Evolutionary conservation across 805 yeast species (phyloP), one percentile per base, ranked within the genome.

Genomic region (Zygoascus ofunaensis): DNA sequence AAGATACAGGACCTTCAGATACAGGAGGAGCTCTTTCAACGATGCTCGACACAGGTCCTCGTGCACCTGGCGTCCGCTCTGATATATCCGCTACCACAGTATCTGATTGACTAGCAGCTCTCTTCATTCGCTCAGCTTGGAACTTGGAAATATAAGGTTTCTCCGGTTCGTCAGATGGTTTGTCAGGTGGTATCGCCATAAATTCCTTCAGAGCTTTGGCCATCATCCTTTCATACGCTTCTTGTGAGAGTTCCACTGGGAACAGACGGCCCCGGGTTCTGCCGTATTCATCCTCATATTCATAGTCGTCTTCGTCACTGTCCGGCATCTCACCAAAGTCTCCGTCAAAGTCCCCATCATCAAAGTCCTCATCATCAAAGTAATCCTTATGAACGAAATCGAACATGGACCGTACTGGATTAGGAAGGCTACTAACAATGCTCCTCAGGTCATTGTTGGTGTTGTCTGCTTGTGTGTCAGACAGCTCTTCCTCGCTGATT

Each of bases 341-440:
- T 4, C 53, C 62, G 3, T 58, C 65, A 21, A 61, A 65, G 12
- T 72, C 51, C 10, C 74, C 74, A 47, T 77, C 80, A 3, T 70
- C 68, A 3, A 48, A 54, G 14, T 38, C 45, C 18, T 52, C 51
- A 4, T 49, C 57, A 79, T 65, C 64, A 78, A 82, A 12, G 85
- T 87, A 34, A 71, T 69, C 60, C 79, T 68, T 40, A 34, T 17
- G 18, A 17, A 17, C 36, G 36, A 17, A 34, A 19, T 34, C 89
- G n/a, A n/a, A n/a, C n/a, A n/a, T n/a, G n/a, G n/a, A n/a, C n/a
- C n/a, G n/a, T n/a, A n/a, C n/a, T n/a, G n/a, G n/a, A n/a, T n/a
- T n/a, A n/a, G n/a, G n/a, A n/a, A n/a, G n/a, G n/a, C n/a, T n/a
- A n/a, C n/a, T n/a, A n/a, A n/a, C n/a, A n/a, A n/a, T n/a, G n/a